These are phyloP conservation scores for Jackrogersella multiformis DNA, from an alignment of 495 filamentous ascomycete genomes.

Conservation along the genomic window DNA sequence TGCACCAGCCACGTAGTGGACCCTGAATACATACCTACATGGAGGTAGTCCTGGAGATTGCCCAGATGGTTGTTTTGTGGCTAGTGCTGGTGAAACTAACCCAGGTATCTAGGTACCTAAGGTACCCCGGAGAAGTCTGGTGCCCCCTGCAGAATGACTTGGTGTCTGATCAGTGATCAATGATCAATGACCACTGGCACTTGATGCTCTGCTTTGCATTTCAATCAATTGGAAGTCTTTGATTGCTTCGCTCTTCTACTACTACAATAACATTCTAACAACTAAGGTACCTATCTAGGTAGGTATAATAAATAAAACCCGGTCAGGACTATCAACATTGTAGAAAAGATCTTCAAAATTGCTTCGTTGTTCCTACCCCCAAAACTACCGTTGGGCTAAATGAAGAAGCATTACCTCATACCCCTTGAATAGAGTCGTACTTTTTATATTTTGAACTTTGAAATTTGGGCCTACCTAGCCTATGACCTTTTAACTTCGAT, in stretches of 20 bases:
- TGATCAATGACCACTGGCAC: constrained; percentile 32
- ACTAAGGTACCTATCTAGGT: no score
- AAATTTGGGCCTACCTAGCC: no score
- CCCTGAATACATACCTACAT: no score
- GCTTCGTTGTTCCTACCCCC: constrained; percentile 6
- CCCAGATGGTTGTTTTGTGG: no score
- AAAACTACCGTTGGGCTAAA: constrained; percentile 20
- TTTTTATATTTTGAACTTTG: background rate
- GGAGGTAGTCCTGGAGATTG: no score
- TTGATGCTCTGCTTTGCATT: constrained; percentile 18
- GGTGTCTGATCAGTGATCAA: constrained; percentile 8
- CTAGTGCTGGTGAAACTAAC: no score
- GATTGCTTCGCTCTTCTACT: constrained; percentile 9
- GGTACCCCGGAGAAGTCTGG: no score
- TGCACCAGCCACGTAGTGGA: no score
- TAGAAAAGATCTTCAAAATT: constrained; percentile 30
- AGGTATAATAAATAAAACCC: constrained; percentile 24
- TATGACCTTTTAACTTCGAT: background rate
- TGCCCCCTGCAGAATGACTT: constrained; percentile 42
- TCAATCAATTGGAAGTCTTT: constrained; percentile 20
- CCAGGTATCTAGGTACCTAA: no score
- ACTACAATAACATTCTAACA: constrained; percentile 1
- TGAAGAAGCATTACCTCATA: constrained; percentile 35
- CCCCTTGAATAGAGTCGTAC: constrained; percentile 28
- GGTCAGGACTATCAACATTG: background rate